Conservation (phyloP, 805 yeast genomes). For the Candida nitratophila region DNA sequence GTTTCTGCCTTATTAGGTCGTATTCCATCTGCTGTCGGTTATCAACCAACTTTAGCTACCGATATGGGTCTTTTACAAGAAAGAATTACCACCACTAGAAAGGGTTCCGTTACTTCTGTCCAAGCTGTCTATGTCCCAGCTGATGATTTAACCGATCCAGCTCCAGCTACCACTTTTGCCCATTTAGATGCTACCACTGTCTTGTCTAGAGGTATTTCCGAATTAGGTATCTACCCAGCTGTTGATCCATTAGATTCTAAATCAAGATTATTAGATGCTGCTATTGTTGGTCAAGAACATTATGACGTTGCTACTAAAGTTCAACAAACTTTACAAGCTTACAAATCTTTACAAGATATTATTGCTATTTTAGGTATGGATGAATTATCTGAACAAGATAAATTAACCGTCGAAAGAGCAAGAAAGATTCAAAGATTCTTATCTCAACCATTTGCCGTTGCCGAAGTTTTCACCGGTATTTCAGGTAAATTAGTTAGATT, state of each 20-base stretch:
- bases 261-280: slow-evolving; percentile 95
- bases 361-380: slow-evolving; percentile 99
- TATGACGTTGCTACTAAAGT: slow-evolving; percentile 91
- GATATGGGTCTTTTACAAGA: slow-evolving; percentile 99
- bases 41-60: slow-evolving; percentile 99
- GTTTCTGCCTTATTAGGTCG: slow-evolving; percentile 99
- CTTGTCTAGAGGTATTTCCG: slow-evolving; percentile 99
- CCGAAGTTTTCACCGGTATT: slow-evolving; percentile 99
- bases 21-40: slow-evolving; percentile 99
- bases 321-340: slow-evolving; percentile 98
- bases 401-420: slow-evolving; percentile 99
- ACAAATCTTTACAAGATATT: slow-evolving; percentile 99
- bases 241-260: slow-evolving; percentile 99
- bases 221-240: slow-evolving; percentile 99
- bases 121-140: slow-evolving; percentile 99
- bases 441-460: slow-evolving; percentile 99
- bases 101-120: slow-evolving; percentile 99
- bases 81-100: slow-evolving; percentile 98
- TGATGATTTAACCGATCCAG: slow-evolving; percentile 99
- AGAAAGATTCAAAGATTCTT: slow-evolving; percentile 99
- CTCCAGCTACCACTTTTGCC: slow-evolving; percentile 99
- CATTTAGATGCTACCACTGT: slow-evolving; percentile 99
- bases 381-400: slow-evolving; percentile 97
- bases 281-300: slow-evolving; percentile 98
- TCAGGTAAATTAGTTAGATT: slow-evolving; percentile 96